These are phyloP conservation scores for Sequoiadendron giganteum DNA, from an alignment of 75 land plant species.

Conservation along the genomic window DNA sequence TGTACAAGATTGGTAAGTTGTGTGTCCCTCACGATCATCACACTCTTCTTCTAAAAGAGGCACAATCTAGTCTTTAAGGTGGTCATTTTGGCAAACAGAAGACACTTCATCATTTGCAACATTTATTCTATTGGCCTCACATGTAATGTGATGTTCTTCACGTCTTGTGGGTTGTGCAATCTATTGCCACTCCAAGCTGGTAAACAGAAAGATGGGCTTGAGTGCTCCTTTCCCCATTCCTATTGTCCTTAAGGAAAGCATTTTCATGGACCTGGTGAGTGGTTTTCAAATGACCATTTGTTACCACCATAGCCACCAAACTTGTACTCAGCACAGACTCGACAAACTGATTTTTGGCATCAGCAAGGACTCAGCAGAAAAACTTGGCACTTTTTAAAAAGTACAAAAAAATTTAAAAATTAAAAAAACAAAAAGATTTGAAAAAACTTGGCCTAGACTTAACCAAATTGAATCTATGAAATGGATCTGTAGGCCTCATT, in stretches of 20 bases:
- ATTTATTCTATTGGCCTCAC: background rate
- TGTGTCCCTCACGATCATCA: no score
- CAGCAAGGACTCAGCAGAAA: no score
- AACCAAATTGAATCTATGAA: no score
- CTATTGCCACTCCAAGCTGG: background rate
- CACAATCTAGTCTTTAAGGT: background rate
- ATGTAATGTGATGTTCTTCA: background rate
- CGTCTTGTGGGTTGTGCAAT: background rate
- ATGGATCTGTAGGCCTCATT: no score
- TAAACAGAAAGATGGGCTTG: background rate
- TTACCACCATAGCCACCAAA: background rate
- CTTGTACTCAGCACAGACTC: no score
- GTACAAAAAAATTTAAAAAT: no score
- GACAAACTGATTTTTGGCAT: no score
- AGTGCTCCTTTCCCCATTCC: background rate
- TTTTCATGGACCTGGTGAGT: background rate
- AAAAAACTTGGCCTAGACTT: no score
- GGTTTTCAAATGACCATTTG: background rate
- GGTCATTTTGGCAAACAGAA: background rate
- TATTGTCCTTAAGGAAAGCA: background rate
- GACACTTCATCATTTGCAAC: background rate
- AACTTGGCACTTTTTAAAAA: no score
- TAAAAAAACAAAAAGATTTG: no score
- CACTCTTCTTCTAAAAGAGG: no score
- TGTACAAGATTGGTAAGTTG: no score